phyloP scores from a whole-genome alignment of 495 filamentous ascomycete genomes.

The Aspergillus homomorphus region DNA sequence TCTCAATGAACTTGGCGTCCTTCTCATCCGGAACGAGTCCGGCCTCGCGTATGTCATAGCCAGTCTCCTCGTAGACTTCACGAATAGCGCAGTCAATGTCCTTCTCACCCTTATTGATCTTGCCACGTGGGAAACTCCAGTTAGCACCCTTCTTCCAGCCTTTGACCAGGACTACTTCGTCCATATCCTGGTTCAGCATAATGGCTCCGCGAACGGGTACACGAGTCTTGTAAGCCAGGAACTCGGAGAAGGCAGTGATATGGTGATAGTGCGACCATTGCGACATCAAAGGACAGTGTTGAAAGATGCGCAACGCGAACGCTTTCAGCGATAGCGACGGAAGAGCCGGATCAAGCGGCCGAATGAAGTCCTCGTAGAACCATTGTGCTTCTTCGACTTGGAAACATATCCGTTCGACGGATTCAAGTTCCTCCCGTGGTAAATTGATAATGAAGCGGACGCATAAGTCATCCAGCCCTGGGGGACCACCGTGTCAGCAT shows the following conservation, averaged over 20 bases:
- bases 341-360: conserved; percentile 77
- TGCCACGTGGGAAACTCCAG: conserved; percentile 95
- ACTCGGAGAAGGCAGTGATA: conserved; percentile 78
- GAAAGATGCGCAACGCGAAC: conserved; percentile 86
- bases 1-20: conserved; percentile 74
- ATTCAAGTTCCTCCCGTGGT: conserved; percentile 82
- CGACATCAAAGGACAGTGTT: conserved; percentile 85
- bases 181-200: conserved; percentile 86
- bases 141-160: conserved; percentile 95
- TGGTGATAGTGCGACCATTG: conserved; percentile 74
- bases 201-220: conserved; percentile 94
- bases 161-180: conserved; percentile 86
- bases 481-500: conserved; percentile 16
- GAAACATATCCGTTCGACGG: conserved; percentile 91
- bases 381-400: conserved; percentile 99
- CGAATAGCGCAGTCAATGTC: conserved; percentile 89
- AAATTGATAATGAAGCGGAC: conserved; percentile 96
- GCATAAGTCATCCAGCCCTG: conserved; percentile 93
- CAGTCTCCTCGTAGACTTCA: conserved; percentile 95
- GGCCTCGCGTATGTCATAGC: conserved; percentile 72
- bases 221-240: conserved; percentile 87
- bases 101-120: conserved; percentile 94
- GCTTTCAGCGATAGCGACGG: conserved; percentile 78
- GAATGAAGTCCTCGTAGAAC: conserved; percentile 99
- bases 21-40: conserved; percentile 66